A percentile compares a stretch with the other conserved stretches of the same genome.
Conservation (phyloP, 2,329 filamentous ascomycete genomes). For the Sclerotinia sclerotiorum region DNA sequence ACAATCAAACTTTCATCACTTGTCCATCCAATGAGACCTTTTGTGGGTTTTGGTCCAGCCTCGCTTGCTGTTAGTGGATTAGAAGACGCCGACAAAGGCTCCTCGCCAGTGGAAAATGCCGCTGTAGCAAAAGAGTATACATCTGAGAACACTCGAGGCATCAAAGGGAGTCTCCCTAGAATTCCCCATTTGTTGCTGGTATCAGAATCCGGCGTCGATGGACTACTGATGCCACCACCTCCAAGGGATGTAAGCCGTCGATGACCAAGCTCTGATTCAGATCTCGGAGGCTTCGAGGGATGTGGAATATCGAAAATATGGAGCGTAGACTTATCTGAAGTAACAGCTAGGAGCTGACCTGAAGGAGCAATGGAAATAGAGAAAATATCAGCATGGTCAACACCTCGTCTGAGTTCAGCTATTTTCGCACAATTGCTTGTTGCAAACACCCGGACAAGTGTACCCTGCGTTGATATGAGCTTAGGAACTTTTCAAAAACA, state of each 20-base stretch:
- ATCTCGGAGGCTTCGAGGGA: conserved; percentile 44
- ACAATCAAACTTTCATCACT: conserved; percentile 72
- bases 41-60: conserved; percentile 57
- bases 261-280: conserved; percentile 40
- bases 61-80: conserved; percentile 47
- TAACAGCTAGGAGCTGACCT: conserved; percentile 79
- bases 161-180: conserved; percentile 76
- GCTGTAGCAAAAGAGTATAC: conserved; percentile 80
- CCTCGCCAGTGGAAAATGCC: conserved; percentile 81
- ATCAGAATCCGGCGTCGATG: conserved; percentile 46
- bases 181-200: conserved; percentile 79
- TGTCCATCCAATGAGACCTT: conserved; percentile 84
- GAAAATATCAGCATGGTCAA: conserved; percentile 85
- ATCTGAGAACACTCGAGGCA: conserved; percentile 86
- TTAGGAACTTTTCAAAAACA: conserved; percentile 13
- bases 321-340: conserved; percentile 93
- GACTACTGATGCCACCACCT: conserved; percentile 35
- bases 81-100: conserved; percentile 63
- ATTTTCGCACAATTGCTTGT: conserved; percentile 78
- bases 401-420: conserved; percentile 81
- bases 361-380: conserved; percentile 85
- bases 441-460: conserved; percentile 81
- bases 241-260: conserved; percentile 40
- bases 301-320: conserved; percentile 87
- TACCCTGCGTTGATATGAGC: conserved; percentile 57